A percentile compares a stretch with the other conserved stretches of the same genome.
phyloP scores from a whole-genome alignment of 2,329 filamentous ascomycete species.

The Botrytis porri region DNA sequence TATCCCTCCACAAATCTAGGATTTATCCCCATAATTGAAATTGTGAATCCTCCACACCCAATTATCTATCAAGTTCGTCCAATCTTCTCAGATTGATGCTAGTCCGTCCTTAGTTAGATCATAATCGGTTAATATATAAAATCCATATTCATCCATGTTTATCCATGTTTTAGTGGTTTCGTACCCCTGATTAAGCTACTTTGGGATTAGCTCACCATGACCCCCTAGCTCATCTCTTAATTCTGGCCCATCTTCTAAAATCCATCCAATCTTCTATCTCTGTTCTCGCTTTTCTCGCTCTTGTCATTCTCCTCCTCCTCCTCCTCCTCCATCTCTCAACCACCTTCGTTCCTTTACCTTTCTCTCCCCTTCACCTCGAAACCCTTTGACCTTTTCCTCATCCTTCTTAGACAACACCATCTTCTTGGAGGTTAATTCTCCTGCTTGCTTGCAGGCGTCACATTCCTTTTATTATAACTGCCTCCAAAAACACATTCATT shows the following conservation, averaged over 20 bases:
- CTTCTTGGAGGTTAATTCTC: constrained; percentile 23
- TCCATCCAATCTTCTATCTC: neutral
- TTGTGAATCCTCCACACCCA: constrained; percentile 2
- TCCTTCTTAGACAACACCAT: constrained; percentile 32
- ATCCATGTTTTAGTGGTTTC: neutral
- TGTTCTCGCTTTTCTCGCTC: neutral
- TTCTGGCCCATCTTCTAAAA: constrained; percentile 11
- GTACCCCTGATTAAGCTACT: constrained; percentile 16
- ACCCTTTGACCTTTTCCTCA: constrained; percentile 21
- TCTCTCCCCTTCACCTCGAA: constrained; percentile 27
- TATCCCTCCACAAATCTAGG: neutral
- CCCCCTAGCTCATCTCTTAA: neutral
- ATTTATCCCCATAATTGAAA: constrained; percentile 5
- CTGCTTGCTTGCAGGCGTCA: constrained; percentile 55
- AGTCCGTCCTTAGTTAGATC: neutral
- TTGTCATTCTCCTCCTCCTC: neutral
- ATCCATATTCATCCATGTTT: neutral
- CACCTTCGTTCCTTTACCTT: constrained; percentile 19
- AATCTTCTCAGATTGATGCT: neutral
- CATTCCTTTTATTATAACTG: constrained; percentile 47
- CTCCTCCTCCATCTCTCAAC: constrained; percentile 15
- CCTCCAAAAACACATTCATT: constrained; percentile 40
- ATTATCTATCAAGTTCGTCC: constrained; percentile 4
- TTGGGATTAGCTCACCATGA: neutral
- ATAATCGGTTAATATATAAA: neutral